These are phyloP conservation scores for Cladosporium halotolerans DNA, from an alignment of 2,329 filamentous ascomycete genomes.

Conservation along the genomic window DNA sequence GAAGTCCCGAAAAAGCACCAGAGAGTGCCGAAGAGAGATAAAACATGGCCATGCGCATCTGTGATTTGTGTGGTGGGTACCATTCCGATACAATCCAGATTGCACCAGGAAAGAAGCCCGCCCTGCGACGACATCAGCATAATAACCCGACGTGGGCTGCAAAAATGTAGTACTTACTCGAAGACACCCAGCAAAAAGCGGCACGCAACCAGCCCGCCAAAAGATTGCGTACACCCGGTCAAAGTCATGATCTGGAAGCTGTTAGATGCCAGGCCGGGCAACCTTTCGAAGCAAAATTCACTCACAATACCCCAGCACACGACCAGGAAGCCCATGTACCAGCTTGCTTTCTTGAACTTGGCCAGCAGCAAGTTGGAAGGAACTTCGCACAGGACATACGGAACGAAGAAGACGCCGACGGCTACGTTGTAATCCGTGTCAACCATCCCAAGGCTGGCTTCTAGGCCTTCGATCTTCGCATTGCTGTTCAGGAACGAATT, in stretches of 20 bases:
- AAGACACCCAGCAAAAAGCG: conserved; percentile 22
- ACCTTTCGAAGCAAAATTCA: not conserved
- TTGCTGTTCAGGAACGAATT: conserved; percentile 13
- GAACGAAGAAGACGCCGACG: conserved; percentile 20
- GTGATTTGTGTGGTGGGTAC: conserved; percentile 19
- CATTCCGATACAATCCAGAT: conserved; percentile 14
- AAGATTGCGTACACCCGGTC: conserved; percentile 26
- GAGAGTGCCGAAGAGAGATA: conserved; percentile 18
- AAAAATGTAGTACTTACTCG: not conserved
- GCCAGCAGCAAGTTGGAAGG: conserved; percentile 36
- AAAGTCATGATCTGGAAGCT: conserved; percentile 19
- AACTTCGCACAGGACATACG: conserved; percentile 34
- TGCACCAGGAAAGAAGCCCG: conserved; percentile 7
- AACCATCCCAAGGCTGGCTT: conserved; percentile 32
- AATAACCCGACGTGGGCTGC: not conserved
- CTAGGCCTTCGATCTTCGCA: conserved; percentile 29
- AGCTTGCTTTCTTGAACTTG: conserved; percentile 41
- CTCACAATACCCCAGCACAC: conserved; percentile 25
- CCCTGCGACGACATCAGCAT: not conserved
- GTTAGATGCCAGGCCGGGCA: not conserved
- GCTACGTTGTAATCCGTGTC: conserved; percentile 14
- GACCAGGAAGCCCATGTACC: conserved; percentile 28
- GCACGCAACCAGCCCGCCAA: conserved; percentile 23
- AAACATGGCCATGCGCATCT: conserved; percentile 2
- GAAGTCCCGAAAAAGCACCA: conserved; percentile 21